A percentile compares a stretch with the other conserved stretches of the same genome.
phyloP scores from a whole-genome alignment of 2,329 filamentous ascomycete species.

The Ceratocystis albifundus region DNA sequence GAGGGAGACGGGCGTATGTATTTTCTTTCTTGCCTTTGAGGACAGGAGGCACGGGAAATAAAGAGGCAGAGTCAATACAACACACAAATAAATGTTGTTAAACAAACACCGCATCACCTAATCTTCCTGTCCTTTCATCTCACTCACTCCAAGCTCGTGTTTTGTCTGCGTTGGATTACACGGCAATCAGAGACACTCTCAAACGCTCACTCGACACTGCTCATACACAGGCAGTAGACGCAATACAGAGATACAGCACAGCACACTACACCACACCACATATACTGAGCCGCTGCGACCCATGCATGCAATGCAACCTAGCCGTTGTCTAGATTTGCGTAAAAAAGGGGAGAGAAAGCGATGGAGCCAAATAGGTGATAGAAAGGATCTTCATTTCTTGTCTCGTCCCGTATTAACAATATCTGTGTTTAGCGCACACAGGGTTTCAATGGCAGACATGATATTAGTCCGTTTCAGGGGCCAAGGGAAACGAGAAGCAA shows the following conservation, averaged over 20 bases:
- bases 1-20: background rate
- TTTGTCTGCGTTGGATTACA: background rate
- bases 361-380: slow-evolving; percentile 22
- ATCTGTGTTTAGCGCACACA: background rate
- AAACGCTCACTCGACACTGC: slow-evolving; percentile 17
- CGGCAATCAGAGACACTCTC: slow-evolving; percentile 23
- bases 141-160: background rate
- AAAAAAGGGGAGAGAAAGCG: slow-evolving; percentile 17
- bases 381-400: background rate
- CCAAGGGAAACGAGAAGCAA: background rate
- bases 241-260: too few relatives aligned
- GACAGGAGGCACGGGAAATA: background rate
- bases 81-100: background rate
- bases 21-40: too few relatives aligned
- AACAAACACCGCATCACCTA: background rate
- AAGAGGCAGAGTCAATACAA: background rate
- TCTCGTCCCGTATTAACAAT: slow-evolving; percentile 6
- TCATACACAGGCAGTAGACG: background rate
- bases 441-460: slow-evolving; percentile 19
- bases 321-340: background rate
- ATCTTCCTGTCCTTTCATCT: background rate
- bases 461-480: slow-evolving; percentile 20
- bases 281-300: too few relatives aligned
- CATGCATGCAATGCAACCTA: too few relatives aligned
- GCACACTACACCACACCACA: too few relatives aligned